Evolutionary conservation across 2,329 filamentous ascomycete genomes (phyloP), one percentile per base, ranked within the genome.

Genomic region (Xylaria sp.): DNA sequence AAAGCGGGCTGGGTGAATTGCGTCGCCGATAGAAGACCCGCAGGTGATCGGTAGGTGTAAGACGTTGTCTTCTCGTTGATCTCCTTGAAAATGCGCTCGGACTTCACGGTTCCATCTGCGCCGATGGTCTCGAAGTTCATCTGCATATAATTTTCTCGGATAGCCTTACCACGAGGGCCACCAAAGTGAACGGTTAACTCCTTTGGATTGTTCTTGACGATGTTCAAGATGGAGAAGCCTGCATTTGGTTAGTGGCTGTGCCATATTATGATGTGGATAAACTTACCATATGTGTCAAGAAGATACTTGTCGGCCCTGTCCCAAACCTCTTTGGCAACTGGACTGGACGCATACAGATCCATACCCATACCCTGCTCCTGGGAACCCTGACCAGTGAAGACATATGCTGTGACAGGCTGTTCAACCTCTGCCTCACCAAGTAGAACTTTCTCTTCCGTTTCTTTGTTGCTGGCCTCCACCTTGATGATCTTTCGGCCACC

Each of bases 341-440:
- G 85, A 80, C 96, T 98, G 86, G 91, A 97, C 77, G 87, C 92
- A 80, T 99, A 99, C 60, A 99, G 87, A 78, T 98, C 96, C 96
- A 99, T 99, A 82, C 96, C 96, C 96, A 99, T 99, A 71, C 96
- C 96, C 81, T 99, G 96, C 82, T 99, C 96, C 81, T 99, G 97
- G 59, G 94, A 97, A 76, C 96, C 96, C 82, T 99, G 96, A 65
- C 96, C 96, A 72, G 97, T 99, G 82, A 99, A 99, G 74, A 99
- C 93, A 77, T 99, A 99, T 5, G 96, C 91, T 1, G 95, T 97
- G 40, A 96, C 93, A 7, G 97, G 97, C 80, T 99, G 96, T 82
- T 99, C 96, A 67, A 99, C 93, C 82, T 99, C 96, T 31, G 96
- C 96, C 83, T 98, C 95, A 78, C 93, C 96, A 59, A 97, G 85